Conservation (phyloP, 2,329 filamentous ascomycete genomes). For the Paraconiothyrium sp. region DNA sequence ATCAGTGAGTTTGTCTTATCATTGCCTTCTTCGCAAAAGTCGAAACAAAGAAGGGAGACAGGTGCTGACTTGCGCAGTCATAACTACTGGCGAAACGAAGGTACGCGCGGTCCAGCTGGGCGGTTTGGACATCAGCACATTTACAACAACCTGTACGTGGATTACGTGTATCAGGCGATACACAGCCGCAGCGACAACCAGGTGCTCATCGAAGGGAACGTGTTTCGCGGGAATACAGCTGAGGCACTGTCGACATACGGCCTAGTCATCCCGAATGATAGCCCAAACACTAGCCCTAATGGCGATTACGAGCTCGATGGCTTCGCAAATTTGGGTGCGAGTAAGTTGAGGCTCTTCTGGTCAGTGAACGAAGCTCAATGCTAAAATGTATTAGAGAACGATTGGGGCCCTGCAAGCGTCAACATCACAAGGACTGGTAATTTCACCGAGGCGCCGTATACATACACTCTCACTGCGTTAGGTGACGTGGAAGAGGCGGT, state of each 20-base stretch:
- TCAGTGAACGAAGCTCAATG: not conserved
- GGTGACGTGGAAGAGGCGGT: conserved; percentile 54
- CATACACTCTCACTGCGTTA: conserved; percentile 60
- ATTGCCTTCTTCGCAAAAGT: not conserved
- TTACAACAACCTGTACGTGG: conserved; percentile 61
- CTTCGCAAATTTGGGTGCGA: conserved; percentile 63
- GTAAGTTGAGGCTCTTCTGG: conserved; percentile 49
- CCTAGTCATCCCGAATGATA: conserved; percentile 64
- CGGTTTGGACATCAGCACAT: conserved; percentile 74
- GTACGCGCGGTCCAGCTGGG: conserved; percentile 69
- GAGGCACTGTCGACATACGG: conserved; percentile 65
- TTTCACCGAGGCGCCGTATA: conserved; percentile 61
- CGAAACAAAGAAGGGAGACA: not conserved
- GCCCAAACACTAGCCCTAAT: conserved; percentile 63
- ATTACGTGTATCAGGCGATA: conserved; percentile 52
- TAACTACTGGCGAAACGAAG: conserved; percentile 72
- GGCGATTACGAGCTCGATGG: conserved; percentile 66
- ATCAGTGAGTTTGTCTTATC: conserved; percentile 52
- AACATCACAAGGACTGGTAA: conserved; percentile 64
- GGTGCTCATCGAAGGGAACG: conserved; percentile 57
- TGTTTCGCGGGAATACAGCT: conserved; percentile 58
- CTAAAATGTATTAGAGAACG: conserved; percentile 49
- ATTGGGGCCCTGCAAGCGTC: conserved; percentile 59
- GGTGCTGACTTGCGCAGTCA: conserved; percentile 50
- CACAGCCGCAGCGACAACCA: conserved; percentile 58